Base-by-base conservation (phyloP, 176 grass and related monocot genomes). In the Luzula sylvatica region DNA sequence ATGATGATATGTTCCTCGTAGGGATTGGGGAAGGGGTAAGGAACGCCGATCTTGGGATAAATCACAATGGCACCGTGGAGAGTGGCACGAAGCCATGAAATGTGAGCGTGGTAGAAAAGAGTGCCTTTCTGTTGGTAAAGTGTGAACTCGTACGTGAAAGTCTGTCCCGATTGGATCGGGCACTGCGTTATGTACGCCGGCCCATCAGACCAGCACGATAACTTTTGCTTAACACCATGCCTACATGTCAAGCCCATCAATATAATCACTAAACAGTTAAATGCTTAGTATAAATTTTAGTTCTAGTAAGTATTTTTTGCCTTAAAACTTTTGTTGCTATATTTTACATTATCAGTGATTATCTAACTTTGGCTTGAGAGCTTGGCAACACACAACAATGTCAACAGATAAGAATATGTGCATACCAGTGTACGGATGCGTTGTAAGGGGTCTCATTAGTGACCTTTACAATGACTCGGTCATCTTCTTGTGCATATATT, bases 401-500 rank as follows among this genome's bases (percentile, higher is more conserved):
- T n/a, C n/a, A n/a, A n/a, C n/a, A n/a, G n/a, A n/a, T n/a, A n/a
- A n/a, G n/a, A n/a, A n/a, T n/a, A n/a, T n/a, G n/a, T 35, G 9
- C 5, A 35, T 58, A 83, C 82, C 82, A 81, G 55, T 87, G 82
- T 45, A 81, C 73, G 46, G 77, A 72, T 48, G 72, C 57, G 28
- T 87, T 76, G 67, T 81, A 59, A 20, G 61, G 27, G 25, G 58
- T 29, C 66, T 77, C 72, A 21, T 87, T 81, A 35, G 72, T 70
- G 52, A 87, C 82, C 51, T 81, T 87, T 65, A 82, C 66, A 11
- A 78, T 55, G 17, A 87, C 65, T 15, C 58, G 56, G 51, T 84
- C 84, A 0, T 67, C 84, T 70, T 88, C 84, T 65, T 75, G 65
- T 8, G 74, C 78, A 28, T 83, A 79, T 0, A 88, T 42, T 8